Conservation (phyloP, 2,329 filamentous ascomycete genomes). For the Trichoderma afroharzianum region DNA sequence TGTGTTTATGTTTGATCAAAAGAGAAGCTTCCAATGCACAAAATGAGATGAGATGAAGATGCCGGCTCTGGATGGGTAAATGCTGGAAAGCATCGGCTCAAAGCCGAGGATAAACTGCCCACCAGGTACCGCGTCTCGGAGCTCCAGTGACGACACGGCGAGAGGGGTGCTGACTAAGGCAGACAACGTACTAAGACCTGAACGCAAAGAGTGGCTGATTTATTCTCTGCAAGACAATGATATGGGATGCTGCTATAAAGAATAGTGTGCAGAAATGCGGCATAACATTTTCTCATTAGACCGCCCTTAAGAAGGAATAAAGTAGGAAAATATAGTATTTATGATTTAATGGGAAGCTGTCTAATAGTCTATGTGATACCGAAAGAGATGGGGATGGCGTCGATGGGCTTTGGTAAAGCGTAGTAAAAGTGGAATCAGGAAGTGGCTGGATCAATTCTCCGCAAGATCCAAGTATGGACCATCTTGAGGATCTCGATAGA, state of each 20-base stretch:
- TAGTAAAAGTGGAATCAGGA: no score
- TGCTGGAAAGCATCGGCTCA: constrained; percentile 31
- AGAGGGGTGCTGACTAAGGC: constrained; percentile 1
- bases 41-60: constrained; percentile 1
- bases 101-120: constrained; percentile 25
- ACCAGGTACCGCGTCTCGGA: not conserved
- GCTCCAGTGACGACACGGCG: constrained; percentile 3
- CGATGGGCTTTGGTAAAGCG: not conserved
- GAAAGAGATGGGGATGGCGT: no score
- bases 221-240: not conserved
- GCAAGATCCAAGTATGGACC: not conserved
- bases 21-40: not conserved
- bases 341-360: no score
- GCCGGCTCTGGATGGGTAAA: not conserved
- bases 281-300: no score
- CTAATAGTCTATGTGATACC: no score
- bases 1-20: not conserved
- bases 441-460: no score
- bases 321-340: no score
- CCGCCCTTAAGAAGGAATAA: no score
- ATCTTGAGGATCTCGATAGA: not conserved
- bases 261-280: no score
- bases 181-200: not conserved
- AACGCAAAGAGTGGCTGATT: not conserved
- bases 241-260: no score